Conservation (phyloP, 139 green algal genomes). For the Chlamydomonas sp. region DNA sequence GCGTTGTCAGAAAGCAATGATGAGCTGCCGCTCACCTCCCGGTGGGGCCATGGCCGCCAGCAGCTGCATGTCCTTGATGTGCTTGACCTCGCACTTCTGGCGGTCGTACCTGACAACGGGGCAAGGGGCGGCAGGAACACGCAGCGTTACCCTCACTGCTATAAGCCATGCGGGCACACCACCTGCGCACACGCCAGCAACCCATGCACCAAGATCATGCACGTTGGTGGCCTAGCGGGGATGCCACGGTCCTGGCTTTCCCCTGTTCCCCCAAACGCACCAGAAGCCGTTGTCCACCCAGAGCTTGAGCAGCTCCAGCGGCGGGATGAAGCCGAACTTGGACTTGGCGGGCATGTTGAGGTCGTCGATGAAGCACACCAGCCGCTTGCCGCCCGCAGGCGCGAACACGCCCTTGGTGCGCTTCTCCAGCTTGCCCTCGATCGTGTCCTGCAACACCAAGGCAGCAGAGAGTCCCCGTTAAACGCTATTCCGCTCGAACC, state of each 20-base stretch:
- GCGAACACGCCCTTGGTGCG: conserved; percentile 87
- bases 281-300: conserved; percentile 91
- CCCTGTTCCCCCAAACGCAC: conserved; percentile 27
- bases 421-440: conserved; percentile 90
- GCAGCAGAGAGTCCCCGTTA: neutral
- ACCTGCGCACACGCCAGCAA: too few relatives aligned
- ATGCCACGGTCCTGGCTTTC: too few relatives aligned
- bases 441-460: conserved; percentile 68
- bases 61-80: conserved; percentile 88
- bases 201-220: too few relatives aligned
- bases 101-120: conserved; percentile 73
- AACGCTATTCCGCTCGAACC: neutral
- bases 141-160: too few relatives aligned
- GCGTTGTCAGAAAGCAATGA: too few relatives aligned
- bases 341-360: conserved; percentile 85
- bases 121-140: neutral
- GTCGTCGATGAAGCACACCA: conserved; percentile 80
- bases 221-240: too few relatives aligned
- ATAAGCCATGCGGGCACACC: too few relatives aligned
- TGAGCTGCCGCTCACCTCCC: conserved; percentile 69
- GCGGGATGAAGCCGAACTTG: conserved; percentile 86
- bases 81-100: conserved; percentile 76
- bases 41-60: conserved; percentile 84
- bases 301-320: conserved; percentile 88
- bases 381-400: conserved; percentile 76